phyloP scores from a whole-genome alignment of 768 basidiomycete genomes.

The Amyloporia xantha region DNA sequence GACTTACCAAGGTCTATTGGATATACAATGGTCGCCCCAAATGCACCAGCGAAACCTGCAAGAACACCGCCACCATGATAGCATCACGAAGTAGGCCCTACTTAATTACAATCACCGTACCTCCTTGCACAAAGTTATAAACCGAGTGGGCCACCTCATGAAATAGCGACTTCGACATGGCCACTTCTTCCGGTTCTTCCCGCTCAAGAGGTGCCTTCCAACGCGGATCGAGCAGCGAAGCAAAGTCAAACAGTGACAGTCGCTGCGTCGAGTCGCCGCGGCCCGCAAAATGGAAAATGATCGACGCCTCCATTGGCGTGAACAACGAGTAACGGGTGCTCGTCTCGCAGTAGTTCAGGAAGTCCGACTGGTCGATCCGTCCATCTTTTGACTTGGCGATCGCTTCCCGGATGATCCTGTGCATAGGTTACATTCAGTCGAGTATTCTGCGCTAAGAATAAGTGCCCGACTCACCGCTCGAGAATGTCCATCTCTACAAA shows the following conservation, averaged over 20 bases:
- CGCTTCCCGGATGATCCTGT: slow-evolving; percentile 82
- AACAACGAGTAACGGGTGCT: slow-evolving; percentile 91
- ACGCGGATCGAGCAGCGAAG: slow-evolving; percentile 83
- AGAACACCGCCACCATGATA: too few relatives aligned
- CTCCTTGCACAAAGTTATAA: slow-evolving; percentile 87
- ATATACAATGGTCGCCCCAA: slow-evolving; percentile 97
- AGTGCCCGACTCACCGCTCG: slow-evolving; percentile 52
- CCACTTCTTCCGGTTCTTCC: slow-evolving; percentile 26
- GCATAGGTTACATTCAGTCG: not conserved
- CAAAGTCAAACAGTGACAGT: slow-evolving; percentile 85
- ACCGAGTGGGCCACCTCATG: slow-evolving; percentile 57
- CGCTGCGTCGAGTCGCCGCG: slow-evolving; percentile 65
- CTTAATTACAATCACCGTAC: slow-evolving; percentile 33
- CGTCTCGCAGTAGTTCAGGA: slow-evolving; percentile 81
- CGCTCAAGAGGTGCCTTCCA: slow-evolving; percentile 66
- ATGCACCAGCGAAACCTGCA: slow-evolving; percentile 86
- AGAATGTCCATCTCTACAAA: slow-evolving; percentile 89
- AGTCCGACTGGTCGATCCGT: slow-evolving; percentile 93
- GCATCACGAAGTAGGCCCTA: not conserved
- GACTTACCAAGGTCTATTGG: slow-evolving; percentile 87
- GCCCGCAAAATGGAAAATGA: slow-evolving; percentile 96
- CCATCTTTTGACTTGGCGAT: slow-evolving; percentile 90
- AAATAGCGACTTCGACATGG: slow-evolving; percentile 38
- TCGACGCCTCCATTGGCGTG: slow-evolving; percentile 97
- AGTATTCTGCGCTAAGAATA: too few relatives aligned